phyloP scores from a whole-genome alignment of 148 eudicot genomes.

The Vaccinium corymbosum region DNA sequence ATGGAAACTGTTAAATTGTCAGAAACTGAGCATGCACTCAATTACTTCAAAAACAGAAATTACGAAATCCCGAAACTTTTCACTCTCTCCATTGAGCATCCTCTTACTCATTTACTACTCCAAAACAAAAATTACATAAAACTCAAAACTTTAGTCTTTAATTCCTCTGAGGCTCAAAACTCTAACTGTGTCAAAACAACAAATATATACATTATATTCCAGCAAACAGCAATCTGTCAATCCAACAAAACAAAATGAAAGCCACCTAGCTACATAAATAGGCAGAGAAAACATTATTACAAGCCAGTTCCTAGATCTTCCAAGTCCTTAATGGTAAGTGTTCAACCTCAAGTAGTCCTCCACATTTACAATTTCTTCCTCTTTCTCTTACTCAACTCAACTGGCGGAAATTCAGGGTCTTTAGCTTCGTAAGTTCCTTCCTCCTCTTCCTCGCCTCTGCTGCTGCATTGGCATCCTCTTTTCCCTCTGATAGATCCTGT shows the following conservation, averaged over 20 bases:
- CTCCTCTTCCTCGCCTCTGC: constrained; percentile 54
- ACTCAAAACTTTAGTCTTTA: neutral
- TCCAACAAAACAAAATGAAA: neutral
- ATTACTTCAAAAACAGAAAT: neutral
- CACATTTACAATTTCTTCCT: neutral
- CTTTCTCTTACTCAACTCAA: neutral
- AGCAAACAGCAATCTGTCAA: neutral
- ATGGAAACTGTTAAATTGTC: neutral
- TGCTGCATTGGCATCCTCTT: constrained; percentile 33
- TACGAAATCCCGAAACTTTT: neutral
- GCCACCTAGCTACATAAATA: neutral
- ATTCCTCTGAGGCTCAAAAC: neutral
- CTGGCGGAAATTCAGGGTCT: constrained; percentile 24
- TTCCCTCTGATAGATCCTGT: constrained; percentile 9
- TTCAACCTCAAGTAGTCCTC: neutral
- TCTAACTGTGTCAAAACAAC: neutral
- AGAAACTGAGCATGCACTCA: neutral
- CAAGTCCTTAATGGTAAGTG: neutral
- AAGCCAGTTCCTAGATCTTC: neutral
- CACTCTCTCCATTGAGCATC: neutral
- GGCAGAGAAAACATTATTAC: neutral
- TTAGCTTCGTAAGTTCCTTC: constrained; percentile 45
- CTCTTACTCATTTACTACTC: neutral
- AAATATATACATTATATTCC: neutral
- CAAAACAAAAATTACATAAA: neutral